A percentile compares a stretch with the other conserved stretches of the same genome.
phyloP scores from a whole-genome alignment of 1,139 yeast genomes.

The Scheffersomyces segobiensis region DNA sequence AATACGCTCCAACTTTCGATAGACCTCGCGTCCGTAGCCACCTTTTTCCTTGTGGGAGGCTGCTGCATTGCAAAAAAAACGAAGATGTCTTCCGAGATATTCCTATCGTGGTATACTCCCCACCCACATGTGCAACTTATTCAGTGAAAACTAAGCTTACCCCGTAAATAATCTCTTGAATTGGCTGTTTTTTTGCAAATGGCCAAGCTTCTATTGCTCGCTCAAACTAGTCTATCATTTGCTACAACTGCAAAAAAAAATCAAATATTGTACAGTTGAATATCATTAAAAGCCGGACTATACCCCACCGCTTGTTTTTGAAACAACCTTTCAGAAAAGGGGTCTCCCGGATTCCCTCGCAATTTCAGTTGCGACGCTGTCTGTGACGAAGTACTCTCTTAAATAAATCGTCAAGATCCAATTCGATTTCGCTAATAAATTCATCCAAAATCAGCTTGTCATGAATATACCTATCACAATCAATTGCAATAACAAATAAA shows the following conservation, averaged over 20 bases:
- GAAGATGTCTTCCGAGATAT: not conserved
- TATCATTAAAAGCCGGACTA: not conserved
- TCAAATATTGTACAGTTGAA: not conserved
- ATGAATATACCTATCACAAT: constrained; percentile 16
- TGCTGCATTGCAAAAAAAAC: too few species aligned
- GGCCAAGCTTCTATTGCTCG: not conserved
- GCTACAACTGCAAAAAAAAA: not conserved
- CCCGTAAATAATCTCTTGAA: not conserved
- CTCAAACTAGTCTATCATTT: not conserved
- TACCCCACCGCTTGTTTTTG: not conserved
- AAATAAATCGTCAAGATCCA: constrained; percentile 15
- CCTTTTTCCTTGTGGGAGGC: not conserved
- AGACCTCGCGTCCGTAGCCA: not conserved
- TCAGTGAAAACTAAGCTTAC: not conserved
- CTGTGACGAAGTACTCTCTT: constrained; percentile 12
- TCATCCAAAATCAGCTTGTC: constrained; percentile 18
- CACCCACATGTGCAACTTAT: not conserved
- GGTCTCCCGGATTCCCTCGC: not conserved
- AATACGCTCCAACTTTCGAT: not conserved
- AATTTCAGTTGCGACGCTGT: not conserved
- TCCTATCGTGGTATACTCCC: not conserved
- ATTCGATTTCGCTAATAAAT: constrained; percentile 18
- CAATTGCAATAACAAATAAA: constrained; percentile 11
- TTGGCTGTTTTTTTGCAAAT: too few species aligned
- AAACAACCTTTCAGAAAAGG: not conserved